Evolutionary conservation across 164 flowering plant species (phyloP).

Genomic region (Saururus chinensis): DNA sequence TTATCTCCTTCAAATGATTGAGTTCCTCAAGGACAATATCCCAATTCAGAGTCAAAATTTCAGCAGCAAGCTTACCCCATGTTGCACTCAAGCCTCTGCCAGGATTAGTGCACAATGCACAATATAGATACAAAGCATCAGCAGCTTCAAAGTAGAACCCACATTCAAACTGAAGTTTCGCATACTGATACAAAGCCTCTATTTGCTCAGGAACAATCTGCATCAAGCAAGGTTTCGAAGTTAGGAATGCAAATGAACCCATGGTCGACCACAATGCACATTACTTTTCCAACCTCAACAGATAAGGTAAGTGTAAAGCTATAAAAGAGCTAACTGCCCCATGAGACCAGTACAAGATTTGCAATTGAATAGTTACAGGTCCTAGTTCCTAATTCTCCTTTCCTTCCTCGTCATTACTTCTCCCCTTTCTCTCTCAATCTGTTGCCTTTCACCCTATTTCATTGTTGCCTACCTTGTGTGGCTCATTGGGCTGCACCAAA

Average conservation of each 20-base stretch:
- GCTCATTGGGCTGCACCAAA: too few species aligned
- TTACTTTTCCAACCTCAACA: too few species aligned
- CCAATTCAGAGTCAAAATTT: conserved; percentile 95
- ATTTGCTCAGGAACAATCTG: conserved; percentile 96
- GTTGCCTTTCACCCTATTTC: too few species aligned
- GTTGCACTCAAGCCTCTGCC: conserved; percentile 85
- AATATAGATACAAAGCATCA: conserved; percentile 83
- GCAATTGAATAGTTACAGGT: too few species aligned
- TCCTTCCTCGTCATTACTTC: too few species aligned
- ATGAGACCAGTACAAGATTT: too few species aligned
- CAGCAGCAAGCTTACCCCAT: conserved; percentile 99
- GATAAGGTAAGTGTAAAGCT: too few species aligned
- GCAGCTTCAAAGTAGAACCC: conserved; percentile 99
- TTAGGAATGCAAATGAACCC: not conserved
- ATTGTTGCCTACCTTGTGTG: too few species aligned
- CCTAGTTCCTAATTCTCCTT: too few species aligned
- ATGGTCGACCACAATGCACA: too few species aligned
- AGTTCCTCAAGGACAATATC: conserved; percentile 91
- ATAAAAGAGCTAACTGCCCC: too few species aligned
- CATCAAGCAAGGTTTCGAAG: not conserved
- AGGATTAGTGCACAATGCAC: conserved; percentile 69
- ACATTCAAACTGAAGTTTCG: conserved; percentile 96
- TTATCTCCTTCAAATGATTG: conserved; percentile 77
- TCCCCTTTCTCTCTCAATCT: too few species aligned
- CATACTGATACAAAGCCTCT: conserved; percentile 91